Conservation (phyloP, 2,329 filamentous ascomycete species). For the Penicillium sp. region DNA sequence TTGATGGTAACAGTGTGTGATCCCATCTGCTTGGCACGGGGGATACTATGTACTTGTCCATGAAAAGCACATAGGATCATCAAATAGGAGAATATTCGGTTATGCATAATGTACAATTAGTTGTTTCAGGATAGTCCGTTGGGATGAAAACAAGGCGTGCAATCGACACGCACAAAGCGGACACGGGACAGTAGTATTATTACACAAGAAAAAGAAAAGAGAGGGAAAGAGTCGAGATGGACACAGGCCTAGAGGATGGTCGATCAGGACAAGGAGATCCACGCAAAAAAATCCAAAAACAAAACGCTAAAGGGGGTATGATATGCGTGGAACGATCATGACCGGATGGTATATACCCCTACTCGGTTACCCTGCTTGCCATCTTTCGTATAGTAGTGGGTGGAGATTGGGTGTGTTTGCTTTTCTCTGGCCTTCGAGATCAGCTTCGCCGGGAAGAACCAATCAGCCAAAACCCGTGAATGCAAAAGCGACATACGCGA, state of each 20-base stretch:
- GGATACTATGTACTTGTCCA: too few relatives aligned
- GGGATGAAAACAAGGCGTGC: too few relatives aligned
- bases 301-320: conserved; percentile 25
- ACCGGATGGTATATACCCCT: conserved; percentile 17
- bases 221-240: not conserved
- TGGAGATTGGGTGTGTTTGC: too few relatives aligned
- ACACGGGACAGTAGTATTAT: not conserved
- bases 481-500: conserved; percentile 12
- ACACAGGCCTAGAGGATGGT: not conserved
- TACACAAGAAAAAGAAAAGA: not conserved
- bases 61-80: too few relatives aligned
- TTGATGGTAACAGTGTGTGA: too few relatives aligned
- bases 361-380: not conserved
- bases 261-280: not conserved
- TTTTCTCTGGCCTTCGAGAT: too few relatives aligned
- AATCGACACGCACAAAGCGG: not conserved
- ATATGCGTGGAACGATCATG: conserved; percentile 25
- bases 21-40: too few relatives aligned
- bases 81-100: too few relatives aligned
- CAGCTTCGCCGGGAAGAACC: conserved; percentile 16
- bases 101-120: too few relatives aligned
- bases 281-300: conserved; percentile 3
- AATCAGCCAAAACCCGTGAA: conserved; percentile 1
- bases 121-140: too few relatives aligned
- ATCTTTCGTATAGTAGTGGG: not conserved